Evolutionary conservation across 1,284 basidiomycete genomes (phyloP).

Genomic region (Exobasidium rhododendri): DNA sequence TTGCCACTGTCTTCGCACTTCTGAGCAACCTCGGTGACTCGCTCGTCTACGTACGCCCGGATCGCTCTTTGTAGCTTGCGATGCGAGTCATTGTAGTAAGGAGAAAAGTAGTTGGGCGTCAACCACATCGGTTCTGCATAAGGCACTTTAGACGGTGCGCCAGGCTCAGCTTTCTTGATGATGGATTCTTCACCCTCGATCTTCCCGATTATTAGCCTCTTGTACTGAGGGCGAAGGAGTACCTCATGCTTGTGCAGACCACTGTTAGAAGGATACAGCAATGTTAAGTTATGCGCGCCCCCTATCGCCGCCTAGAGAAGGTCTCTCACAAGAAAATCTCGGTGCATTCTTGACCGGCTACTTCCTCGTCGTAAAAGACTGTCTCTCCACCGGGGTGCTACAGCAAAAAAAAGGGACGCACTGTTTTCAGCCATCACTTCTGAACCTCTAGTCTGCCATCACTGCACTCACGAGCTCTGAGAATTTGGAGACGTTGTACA

Average conservation of each 20-base stretch:
- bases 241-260: conserved; percentile 52
- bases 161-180: conserved; percentile 28
- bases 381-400: conserved; percentile 50
- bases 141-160: conserved; percentile 51
- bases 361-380: conserved; percentile 50
- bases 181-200: conserved; percentile 49
- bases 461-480: conserved; percentile 26
- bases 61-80: conserved; percentile 53
- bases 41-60: conserved; percentile 47
- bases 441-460: background rate
- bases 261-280: conserved; percentile 13
- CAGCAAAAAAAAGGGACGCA: background rate
- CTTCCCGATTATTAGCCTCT: conserved; percentile 46
- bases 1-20: conserved; percentile 50
- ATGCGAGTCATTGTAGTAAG: conserved; percentile 57
- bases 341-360: conserved; percentile 53
- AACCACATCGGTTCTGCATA: conserved; percentile 52
- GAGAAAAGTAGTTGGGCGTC: conserved; percentile 42
- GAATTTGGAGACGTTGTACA: conserved; percentile 55
- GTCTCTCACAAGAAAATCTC: conserved; percentile 46
- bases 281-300: conserved; percentile 8
- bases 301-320: conserved; percentile 3
- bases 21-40: conserved; percentile 33
- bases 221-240: conserved; percentile 43
- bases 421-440: background rate